Evolutionary conservation across 2,329 filamentous ascomycete species (phyloP).

Genomic region (Madurella fahalii): DNA sequence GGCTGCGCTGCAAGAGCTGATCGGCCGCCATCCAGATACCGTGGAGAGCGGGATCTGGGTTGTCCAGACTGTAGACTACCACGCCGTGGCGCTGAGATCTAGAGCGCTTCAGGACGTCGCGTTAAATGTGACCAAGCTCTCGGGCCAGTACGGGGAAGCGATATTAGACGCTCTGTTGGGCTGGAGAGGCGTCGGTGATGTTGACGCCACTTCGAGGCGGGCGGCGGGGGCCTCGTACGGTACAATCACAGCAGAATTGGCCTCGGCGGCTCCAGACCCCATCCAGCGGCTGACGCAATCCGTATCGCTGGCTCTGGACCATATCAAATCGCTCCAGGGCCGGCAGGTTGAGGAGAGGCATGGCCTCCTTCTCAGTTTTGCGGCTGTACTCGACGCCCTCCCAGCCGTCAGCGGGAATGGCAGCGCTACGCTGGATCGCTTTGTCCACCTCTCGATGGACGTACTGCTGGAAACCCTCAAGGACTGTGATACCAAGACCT

Average conservation of each 20-base stretch:
- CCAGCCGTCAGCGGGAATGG: conserved; percentile 26
- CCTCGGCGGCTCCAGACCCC: conserved; percentile 23
- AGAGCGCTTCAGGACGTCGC: conserved; percentile 78
- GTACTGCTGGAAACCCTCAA: conserved; percentile 37
- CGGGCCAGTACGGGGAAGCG: conserved; percentile 64
- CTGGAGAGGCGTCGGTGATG: conserved; percentile 85
- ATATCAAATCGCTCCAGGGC: conserved; percentile 44
- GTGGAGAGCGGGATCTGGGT: conserved; percentile 77
- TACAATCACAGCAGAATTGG: conserved; percentile 44
- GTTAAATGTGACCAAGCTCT: conserved; percentile 61
- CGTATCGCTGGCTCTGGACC: conserved; percentile 40
- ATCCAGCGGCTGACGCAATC: conserved; percentile 28
- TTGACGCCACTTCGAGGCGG: conserved; percentile 69
- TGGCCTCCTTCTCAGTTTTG: conserved; percentile 60
- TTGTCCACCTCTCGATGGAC: conserved; percentile 26
- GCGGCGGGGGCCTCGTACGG: conserved; percentile 69
- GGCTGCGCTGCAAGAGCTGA: conserved; percentile 87
- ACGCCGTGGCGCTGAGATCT: conserved; percentile 81
- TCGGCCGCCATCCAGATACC: conserved; percentile 86
- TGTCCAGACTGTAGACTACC: conserved; percentile 89
- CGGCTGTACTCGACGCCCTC: conserved; percentile 51
- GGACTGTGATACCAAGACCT: conserved; percentile 40
- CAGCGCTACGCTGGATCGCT: conserved; percentile 3
- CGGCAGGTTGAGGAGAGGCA: conserved; percentile 68
- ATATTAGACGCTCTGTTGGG: conserved; percentile 67